These are phyloP conservation scores for Cucurbita argyrosperma DNA, from an alignment of 306 rosid genomes.

Conservation along the genomic window DNA sequence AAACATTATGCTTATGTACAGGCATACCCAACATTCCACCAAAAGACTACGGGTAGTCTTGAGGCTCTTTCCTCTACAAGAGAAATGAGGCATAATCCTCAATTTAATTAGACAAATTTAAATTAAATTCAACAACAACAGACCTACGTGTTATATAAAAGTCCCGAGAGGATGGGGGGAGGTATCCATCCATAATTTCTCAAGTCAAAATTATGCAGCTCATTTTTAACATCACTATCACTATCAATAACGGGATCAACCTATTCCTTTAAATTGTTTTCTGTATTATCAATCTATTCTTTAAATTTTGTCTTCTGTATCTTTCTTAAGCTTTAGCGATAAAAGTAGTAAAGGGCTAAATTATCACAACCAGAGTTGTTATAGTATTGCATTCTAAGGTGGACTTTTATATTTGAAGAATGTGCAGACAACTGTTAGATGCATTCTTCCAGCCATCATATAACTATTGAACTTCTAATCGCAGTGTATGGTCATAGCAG, in stretches of 20 bases:
- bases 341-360: background rate
- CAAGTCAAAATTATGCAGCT: background rate
- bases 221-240: background rate
- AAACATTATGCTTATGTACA: background rate
- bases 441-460: background rate
- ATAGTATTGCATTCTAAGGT: background rate
- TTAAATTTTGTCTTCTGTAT: background rate
- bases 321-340: background rate
- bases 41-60: background rate
- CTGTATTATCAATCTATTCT: background rate
- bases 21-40: background rate
- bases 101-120: background rate
- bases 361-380: background rate
- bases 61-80: background rate
- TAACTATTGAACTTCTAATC: background rate
- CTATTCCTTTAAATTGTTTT: background rate
- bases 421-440: background rate
- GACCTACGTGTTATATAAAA: background rate
- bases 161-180: background rate
- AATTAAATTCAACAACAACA: background rate
- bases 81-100: background rate
- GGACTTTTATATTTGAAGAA: background rate
- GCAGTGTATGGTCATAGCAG: background rate
- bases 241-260: background rate
- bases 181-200: background rate